phyloP scores from a whole-genome alignment of 2,329 filamentous ascomycete genomes.

The Epichloe amarillans region DNA sequence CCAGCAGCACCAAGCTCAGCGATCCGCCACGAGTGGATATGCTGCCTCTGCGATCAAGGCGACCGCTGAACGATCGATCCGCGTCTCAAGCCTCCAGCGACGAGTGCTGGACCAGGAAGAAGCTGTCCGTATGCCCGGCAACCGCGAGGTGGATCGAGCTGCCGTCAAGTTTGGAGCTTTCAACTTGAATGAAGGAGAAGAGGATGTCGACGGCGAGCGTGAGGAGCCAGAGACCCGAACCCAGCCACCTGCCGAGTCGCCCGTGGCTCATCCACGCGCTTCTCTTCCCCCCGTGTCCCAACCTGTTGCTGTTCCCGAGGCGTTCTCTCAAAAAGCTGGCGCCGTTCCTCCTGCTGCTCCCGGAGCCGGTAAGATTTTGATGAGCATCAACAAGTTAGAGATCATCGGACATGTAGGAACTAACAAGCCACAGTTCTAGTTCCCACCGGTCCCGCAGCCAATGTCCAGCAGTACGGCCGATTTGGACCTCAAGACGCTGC shows the following conservation, averaged over 20 bases:
- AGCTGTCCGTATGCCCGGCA: conserved; percentile 94
- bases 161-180: conserved; percentile 95
- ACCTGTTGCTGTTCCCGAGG: conserved; percentile 39
- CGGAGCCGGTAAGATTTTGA: conserved; percentile 17
- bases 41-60: conserved; percentile 75
- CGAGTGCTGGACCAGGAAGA: conserved; percentile 90
- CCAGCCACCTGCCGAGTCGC: conserved; percentile 87
- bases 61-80: conserved; percentile 45
- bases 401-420: not conserved
- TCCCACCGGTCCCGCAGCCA: conserved; percentile 29
- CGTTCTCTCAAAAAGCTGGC: conserved; percentile 42
- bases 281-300: conserved; percentile 65
- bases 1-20: conserved; percentile 45
- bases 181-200: conserved; percentile 70
- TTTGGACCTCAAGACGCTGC: conserved; percentile 54
- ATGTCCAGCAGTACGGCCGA: conserved; percentile 55
- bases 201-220: conserved; percentile 85
- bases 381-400: conserved; percentile 10
- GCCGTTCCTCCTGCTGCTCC: conserved; percentile 20
- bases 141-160: conserved; percentile 84
- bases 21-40: conserved; percentile 48
- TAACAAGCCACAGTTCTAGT: conserved; percentile 15
- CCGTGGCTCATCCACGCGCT: conserved; percentile 70
- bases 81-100: conserved; percentile 70
- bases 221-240: conserved; percentile 92